Percentiles rank a stretch among this genome's conserved stretches.
These are phyloP conservation scores for Naganishia vaughanmartiniae DNA, from an alignment of 768 basidiomycete species.

Conservation along the genomic window DNA sequence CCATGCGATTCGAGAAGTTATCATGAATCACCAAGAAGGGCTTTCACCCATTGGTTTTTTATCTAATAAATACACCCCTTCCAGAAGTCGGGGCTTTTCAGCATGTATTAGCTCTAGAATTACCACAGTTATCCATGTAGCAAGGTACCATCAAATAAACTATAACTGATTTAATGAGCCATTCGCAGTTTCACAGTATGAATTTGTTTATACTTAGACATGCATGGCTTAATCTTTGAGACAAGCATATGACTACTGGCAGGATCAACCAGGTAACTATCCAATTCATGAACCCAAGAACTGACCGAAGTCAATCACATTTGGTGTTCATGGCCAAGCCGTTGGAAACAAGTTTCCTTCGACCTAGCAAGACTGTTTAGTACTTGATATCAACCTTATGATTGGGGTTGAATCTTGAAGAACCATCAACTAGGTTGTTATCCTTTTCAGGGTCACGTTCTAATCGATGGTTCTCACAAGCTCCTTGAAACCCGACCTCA, in stretches of 20 bases:
- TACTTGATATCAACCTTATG: slow-evolving; percentile 33
- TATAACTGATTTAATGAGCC: slow-evolving; percentile 81
- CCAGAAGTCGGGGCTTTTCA: slow-evolving; percentile 68
- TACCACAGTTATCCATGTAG: slow-evolving; percentile 78
- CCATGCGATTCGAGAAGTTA: slow-evolving; percentile 71
- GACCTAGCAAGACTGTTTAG: slow-evolving; percentile 16
- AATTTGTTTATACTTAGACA: slow-evolving; percentile 72
- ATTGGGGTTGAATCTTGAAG: slow-evolving; percentile 33
- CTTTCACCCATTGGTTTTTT: slow-evolving; percentile 61
- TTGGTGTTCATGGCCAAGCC: slow-evolving; percentile 3
- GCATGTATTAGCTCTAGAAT: slow-evolving; percentile 76
- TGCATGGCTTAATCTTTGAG: slow-evolving; percentile 81
- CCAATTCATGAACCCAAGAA: slow-evolving; percentile 43
- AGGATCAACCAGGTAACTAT: slow-evolving; percentile 81
- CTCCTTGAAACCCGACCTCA: slow-evolving; percentile 58
- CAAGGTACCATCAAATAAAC: slow-evolving; percentile 73
- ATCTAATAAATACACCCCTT: slow-evolving; percentile 72
- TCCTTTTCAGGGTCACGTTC: slow-evolving; percentile 29
- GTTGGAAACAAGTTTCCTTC: slow-evolving; percentile 30
- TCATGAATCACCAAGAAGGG: slow-evolving; percentile 66
- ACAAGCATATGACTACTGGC: slow-evolving; percentile 81
- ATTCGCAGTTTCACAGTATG: slow-evolving; percentile 76
- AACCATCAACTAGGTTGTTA: slow-evolving; percentile 37
- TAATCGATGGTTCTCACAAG: slow-evolving; percentile 36
- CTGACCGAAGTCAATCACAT: slow-evolving; percentile 7